phyloP scores from a whole-genome alignment of 208 protist genomes.

The Phytomonas sp. region DNA sequence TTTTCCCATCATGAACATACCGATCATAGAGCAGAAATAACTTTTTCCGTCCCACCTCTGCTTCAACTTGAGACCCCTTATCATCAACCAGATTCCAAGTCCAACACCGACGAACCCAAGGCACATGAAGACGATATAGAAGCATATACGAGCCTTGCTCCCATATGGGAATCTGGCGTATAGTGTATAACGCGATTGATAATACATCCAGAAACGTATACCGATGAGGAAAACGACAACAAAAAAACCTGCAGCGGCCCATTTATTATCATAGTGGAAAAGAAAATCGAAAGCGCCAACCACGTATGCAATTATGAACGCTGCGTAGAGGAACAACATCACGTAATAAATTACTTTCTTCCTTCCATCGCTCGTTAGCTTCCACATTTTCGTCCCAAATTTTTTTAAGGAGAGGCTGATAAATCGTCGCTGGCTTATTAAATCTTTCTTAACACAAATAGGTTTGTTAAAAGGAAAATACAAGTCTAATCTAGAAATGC shows the following conservation, averaged over 20 bases:
- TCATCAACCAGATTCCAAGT: constrained; percentile 53
- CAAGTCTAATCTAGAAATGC: constrained; percentile 6
- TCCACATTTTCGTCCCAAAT: not conserved
- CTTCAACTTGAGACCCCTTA: constrained; percentile 28
- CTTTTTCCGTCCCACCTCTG: constrained; percentile 50
- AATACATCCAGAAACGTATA: constrained; percentile 24
- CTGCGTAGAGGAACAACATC: constrained; percentile 26
- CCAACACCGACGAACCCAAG: constrained; percentile 26
- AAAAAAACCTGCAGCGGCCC: constrained; percentile 51
- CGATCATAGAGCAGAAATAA: constrained; percentile 71
- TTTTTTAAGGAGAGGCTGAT: not conserved
- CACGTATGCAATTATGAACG: constrained; percentile 41
- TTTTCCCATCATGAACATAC: constrained; percentile 50
- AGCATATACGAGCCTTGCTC: constrained; percentile 25
- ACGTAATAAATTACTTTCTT: not conserved
- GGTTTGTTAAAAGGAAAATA: constrained; percentile 5
- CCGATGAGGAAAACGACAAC: constrained; percentile 36
- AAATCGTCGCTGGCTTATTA: not conserved
- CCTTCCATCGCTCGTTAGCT: not conserved
- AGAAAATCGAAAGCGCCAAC: constrained; percentile 34
- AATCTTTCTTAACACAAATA: constrained; percentile 7
- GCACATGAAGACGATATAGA: constrained; percentile 32
- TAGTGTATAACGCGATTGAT: constrained; percentile 26
- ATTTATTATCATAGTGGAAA: constrained; percentile 48
- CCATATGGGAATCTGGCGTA: constrained; percentile 33